Evolutionary conservation across 305 asterid genomes (phyloP).

Genomic region (Coffea humblotiana): DNA sequence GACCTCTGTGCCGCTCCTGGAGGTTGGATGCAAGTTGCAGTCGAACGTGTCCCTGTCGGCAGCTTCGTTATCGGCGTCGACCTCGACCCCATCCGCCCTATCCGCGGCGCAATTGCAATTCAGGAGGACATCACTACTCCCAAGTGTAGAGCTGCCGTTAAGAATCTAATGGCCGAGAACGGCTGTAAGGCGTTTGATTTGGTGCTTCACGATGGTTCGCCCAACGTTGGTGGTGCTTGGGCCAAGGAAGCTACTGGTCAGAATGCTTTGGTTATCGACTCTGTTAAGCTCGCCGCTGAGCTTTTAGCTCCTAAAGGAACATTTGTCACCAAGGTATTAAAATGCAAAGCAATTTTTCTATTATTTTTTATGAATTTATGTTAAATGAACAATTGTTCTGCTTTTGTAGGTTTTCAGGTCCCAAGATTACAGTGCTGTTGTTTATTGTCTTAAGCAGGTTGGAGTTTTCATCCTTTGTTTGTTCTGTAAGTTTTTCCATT

Average conservation of each 20-base stretch:
- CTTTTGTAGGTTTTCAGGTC: slow-evolving; percentile 77
- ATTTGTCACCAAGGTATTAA: slow-evolving; percentile 70
- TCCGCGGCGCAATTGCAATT: slow-evolving; percentile 75
- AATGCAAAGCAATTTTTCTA: background rate
- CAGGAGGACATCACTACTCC: slow-evolving; percentile 79
- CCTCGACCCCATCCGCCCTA: slow-evolving; percentile 77
- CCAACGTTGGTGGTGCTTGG: slow-evolving; percentile 98
- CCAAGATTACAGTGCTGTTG: slow-evolving; percentile 83
- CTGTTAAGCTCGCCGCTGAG: slow-evolving; percentile 82
- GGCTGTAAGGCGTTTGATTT: slow-evolving; percentile 73
- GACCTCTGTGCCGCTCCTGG: slow-evolving; percentile 99
- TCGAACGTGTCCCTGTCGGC: slow-evolving; percentile 80
- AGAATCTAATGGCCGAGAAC: slow-evolving; percentile 74
- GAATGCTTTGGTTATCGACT: slow-evolving; percentile 86
- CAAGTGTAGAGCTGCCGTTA: slow-evolving; percentile 61
- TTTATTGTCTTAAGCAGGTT: slow-evolving; percentile 91
- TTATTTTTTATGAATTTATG: background rate
- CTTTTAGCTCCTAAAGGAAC: slow-evolving; percentile 86
- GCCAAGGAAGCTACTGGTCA: slow-evolving; percentile 87
- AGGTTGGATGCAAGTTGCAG: slow-evolving; percentile 97
- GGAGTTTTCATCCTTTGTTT: background rate
- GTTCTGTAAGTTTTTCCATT: no score
- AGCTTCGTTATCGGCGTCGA: slow-evolving; percentile 86
- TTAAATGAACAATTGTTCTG: background rate
- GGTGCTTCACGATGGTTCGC: slow-evolving; percentile 89